Base-by-base conservation (phyloP, 768 basidiomycete genomes). In the Phlebiopsis flavidoalba region DNA sequence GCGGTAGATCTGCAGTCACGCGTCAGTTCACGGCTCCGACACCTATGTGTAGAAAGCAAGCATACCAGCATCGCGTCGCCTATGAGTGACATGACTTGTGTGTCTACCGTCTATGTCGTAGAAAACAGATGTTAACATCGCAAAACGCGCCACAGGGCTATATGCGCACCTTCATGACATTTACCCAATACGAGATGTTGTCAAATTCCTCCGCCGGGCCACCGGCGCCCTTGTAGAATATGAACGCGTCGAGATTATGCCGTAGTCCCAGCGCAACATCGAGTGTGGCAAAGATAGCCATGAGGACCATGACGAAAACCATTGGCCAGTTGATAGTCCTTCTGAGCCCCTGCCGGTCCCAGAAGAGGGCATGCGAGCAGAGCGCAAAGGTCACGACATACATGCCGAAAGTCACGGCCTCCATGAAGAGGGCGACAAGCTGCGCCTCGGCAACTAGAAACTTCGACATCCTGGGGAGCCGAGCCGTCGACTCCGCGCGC, bases 201-300 rank as follows among this genome's bases (percentile, higher is more conserved):
- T 70, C 66, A 55, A 80, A 77, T 43, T 72, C 71, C 8, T 66
- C 71, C 8, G 52, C 60, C 0, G 79, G 66, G 50, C 73, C 69
- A 5, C 73, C 64, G 2, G 66, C 52, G 21, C 66, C 74, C 5
- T 64, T 49, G 60, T 70, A 73, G 22, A 68, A 70, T 19, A 80
- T 66, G 59, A 79, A 80, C 0, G 76, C 77, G 21, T 77, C 73
- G 12, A 81, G 66, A 60, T 77, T 76, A 62, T 77, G 76, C 22
- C 72, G 72, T 3, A 80, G 67, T 36, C 75, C 73, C 48, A 79
- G 75, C 8, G 75, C 72, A 37, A 79, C 73, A 62, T 80, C 76
- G 60, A 79, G 60, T 11, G 77, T 72, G 14, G 74, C 75, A 59
- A 81, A 73, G 0, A 71, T 64, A 55, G 76, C 75, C 75, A 80